Evolutionary conservation across 2,329 filamentous ascomycete species (phyloP).

Genomic region (Aspergillus eucalypticola): DNA sequence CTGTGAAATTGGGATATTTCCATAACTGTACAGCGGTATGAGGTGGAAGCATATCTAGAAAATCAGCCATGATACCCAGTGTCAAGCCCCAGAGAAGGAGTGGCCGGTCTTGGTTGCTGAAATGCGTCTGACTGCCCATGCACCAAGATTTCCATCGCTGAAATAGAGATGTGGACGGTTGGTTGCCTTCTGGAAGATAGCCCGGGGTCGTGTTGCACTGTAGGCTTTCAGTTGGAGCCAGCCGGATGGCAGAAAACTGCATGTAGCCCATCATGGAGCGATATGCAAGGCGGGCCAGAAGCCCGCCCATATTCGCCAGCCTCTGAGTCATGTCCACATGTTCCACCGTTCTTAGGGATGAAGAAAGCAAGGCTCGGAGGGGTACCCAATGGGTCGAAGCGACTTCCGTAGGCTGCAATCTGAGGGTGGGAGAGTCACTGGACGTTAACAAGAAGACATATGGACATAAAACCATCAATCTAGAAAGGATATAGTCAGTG

Average conservation of each 20-base stretch:
- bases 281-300: constrained; percentile 56
- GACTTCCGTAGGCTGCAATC: constrained; percentile 68
- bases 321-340: constrained; percentile 65
- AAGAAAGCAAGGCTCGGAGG: constrained; percentile 60
- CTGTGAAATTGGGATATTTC: constrained; percentile 69
- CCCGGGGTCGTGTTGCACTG: constrained; percentile 57
- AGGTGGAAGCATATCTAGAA: constrained; percentile 67
- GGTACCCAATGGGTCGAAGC: constrained; percentile 70
- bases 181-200: constrained; percentile 46
- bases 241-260: constrained; percentile 65
- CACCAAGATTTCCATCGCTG: constrained; percentile 31
- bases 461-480: constrained; percentile 69
- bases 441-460: constrained; percentile 66
- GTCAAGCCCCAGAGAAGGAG: constrained; percentile 69
- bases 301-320: constrained; percentile 57
- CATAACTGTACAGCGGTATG: constrained; percentile 62
- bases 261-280: constrained; percentile 63
- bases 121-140: constrained; percentile 30
- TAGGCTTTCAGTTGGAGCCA: constrained; percentile 63
- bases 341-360: constrained; percentile 61
- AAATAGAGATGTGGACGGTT: constrained; percentile 23
- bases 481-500: constrained; percentile 31
- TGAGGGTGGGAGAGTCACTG: constrained; percentile 57
- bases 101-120: constrained; percentile 43
- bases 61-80: constrained; percentile 66